A percentile compares a stretch with the other conserved stretches of the same genome.
Evolutionary conservation across 192 early-diverging fungal species (phyloP).

Genomic region (Coemansia sp.): DNA sequence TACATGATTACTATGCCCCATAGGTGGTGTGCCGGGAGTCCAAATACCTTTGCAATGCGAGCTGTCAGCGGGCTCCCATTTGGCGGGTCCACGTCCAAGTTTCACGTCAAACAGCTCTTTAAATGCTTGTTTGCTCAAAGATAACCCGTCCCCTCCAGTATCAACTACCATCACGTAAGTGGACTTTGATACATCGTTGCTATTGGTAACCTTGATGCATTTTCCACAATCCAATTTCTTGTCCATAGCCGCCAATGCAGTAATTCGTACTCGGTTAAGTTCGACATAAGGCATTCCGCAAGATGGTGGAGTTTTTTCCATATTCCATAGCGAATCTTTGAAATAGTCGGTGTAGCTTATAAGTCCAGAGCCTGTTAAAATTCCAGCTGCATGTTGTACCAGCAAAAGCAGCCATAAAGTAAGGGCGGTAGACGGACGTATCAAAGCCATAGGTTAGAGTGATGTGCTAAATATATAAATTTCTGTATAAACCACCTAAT

Average conservation of each 20-base stretch:
- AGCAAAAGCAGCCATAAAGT: not conserved
- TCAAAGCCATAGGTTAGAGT: not conserved
- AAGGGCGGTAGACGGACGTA: not conserved
- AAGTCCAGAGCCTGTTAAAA: slow-evolving; percentile 36
- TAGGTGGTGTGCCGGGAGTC: slow-evolving; percentile 8
- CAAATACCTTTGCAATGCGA: slow-evolving; percentile 52
- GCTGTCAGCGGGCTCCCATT: slow-evolving; percentile 44
- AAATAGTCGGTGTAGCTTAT: slow-evolving; percentile 56
- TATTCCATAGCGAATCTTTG: slow-evolving; percentile 27
- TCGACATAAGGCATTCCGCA: slow-evolving; percentile 59
- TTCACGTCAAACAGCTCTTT: slow-evolving; percentile 51
- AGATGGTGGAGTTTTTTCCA: slow-evolving; percentile 54
- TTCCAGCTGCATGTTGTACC: not conserved
- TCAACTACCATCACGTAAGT: slow-evolving; percentile 59
- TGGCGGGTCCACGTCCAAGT: slow-evolving; percentile 50
- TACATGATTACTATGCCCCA: too few species aligned
- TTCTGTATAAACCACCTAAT: too few species aligned
- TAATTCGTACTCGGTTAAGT: slow-evolving; percentile 56
- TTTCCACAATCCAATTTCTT: slow-evolving; percentile 50
- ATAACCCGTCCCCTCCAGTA: slow-evolving; percentile 55
- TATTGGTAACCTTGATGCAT: slow-evolving; percentile 54
- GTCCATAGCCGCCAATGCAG: slow-evolving; percentile 53
- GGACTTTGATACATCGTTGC: slow-evolving; percentile 42
- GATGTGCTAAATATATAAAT: too few species aligned
- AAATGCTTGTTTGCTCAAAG: slow-evolving; percentile 55